Evolutionary conservation across 2,329 filamentous ascomycete species (phyloP).

Genomic region (Cladosporium sp.): DNA sequence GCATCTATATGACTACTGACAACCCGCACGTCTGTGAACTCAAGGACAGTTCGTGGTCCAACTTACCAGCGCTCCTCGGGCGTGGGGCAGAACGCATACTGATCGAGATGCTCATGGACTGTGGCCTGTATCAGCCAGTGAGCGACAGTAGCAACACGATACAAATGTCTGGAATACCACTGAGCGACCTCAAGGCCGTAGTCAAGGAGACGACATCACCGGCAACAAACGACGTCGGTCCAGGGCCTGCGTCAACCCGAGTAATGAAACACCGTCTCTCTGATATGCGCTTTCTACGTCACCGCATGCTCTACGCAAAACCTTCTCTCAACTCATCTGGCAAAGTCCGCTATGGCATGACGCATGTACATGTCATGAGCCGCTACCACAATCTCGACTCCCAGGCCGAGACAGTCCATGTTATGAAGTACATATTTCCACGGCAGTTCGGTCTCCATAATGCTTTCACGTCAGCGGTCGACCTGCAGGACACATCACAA

Average conservation of each 20-base stretch:
- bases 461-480: slow-evolving; percentile 74
- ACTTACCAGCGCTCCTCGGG: slow-evolving; percentile 73
- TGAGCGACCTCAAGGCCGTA: slow-evolving; percentile 48
- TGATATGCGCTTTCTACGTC: slow-evolving; percentile 72
- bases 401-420: slow-evolving; percentile 61
- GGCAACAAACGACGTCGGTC: background rate
- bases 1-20: slow-evolving; percentile 62
- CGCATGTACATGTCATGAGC: slow-evolving; percentile 82
- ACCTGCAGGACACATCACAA: slow-evolving; percentile 67
- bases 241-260: too few relatives aligned
- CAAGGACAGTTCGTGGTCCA: slow-evolving; percentile 72
- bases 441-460: slow-evolving; percentile 89
- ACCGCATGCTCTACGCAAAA: slow-evolving; percentile 82
- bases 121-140: slow-evolving; percentile 71
- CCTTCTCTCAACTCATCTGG: slow-evolving; percentile 70
- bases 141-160: slow-evolving; percentile 66
- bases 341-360: slow-evolving; percentile 70
- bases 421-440: slow-evolving; percentile 94
- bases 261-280: slow-evolving; percentile 23
- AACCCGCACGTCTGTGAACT: slow-evolving; percentile 72
- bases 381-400: slow-evolving; percentile 58
- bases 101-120: slow-evolving; percentile 74
- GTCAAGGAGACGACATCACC: background rate
- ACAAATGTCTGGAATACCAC: slow-evolving; percentile 74
- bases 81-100: slow-evolving; percentile 75